Percentiles rank a stretch among this genome's conserved stretches.
Conservation (phyloP, 1,284 basidiomycete species). For the Tylopilus sp. region DNA sequence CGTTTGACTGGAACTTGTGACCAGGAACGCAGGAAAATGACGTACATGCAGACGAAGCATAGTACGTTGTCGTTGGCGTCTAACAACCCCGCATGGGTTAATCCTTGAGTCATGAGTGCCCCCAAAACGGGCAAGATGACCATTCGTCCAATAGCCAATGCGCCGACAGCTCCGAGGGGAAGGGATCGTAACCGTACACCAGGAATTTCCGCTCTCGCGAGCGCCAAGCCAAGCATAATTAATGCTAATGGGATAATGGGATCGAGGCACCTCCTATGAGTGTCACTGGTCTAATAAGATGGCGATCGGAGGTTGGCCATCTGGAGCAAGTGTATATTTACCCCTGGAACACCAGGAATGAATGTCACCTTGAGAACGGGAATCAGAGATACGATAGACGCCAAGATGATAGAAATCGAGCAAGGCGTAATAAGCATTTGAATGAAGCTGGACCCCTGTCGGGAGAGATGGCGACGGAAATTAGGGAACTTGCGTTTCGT, state of each 20-base stretch:
- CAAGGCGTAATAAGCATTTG: slow-evolving; percentile 51
- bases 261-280: slow-evolving; percentile 76
- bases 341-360: slow-evolving; percentile 46
- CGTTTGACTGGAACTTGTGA: background rate
- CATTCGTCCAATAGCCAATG: slow-evolving; percentile 63
- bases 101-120: slow-evolving; percentile 56
- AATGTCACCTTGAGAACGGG: slow-evolving; percentile 73
- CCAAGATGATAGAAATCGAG: slow-evolving; percentile 61
- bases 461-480: slow-evolving; percentile 11
- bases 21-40: slow-evolving; percentile 9
- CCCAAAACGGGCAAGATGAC: slow-evolving; percentile 70
- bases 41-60: slow-evolving; percentile 71
- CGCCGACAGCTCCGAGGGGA: slow-evolving; percentile 65
- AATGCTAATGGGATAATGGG: slow-evolving; percentile 73
- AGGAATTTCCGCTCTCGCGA: slow-evolving; percentile 65
- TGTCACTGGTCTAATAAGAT: slow-evolving; percentile 60
- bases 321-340: slow-evolving; percentile 62
- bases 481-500: no score
- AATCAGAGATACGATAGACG: slow-evolving; percentile 66
- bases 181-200: slow-evolving; percentile 49
- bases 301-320: slow-evolving; percentile 72
- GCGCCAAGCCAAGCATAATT: slow-evolving; percentile 70
- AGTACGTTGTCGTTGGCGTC: slow-evolving; percentile 57
- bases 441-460: slow-evolving; percentile 34
- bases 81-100: slow-evolving; percentile 53